Evolutionary conservation across 257 asterid genomes (phyloP).

Genomic region (Nicotiana benthamiana): DNA sequence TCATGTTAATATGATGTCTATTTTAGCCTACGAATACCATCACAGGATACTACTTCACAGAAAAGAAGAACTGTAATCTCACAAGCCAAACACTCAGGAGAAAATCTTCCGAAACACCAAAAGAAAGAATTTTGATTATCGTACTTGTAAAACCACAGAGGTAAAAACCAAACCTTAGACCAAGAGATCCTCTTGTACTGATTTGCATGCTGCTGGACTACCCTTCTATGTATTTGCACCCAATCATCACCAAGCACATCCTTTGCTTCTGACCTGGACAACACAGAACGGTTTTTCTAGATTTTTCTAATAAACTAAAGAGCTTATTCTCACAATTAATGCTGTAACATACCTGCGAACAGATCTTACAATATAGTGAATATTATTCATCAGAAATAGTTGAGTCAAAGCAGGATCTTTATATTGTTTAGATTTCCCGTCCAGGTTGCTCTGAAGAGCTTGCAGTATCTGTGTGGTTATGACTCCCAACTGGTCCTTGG

Average conservation of each 20-base stretch:
- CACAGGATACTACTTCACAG: neutral
- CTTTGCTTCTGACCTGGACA: conserved; percentile 88
- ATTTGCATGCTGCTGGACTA: conserved; percentile 94
- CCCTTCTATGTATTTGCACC: conserved; percentile 96
- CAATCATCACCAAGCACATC: conserved; percentile 92
- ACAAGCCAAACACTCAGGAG: neutral
- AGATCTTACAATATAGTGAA: conserved; percentile 91
- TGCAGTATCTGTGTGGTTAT: conserved; percentile 74
- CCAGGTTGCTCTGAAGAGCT: conserved; percentile 86
- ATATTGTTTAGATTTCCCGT: conserved; percentile 89
- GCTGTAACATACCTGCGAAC: conserved; percentile 58
- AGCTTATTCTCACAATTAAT: neutral
- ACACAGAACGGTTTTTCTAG: neutral
- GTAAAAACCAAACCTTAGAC: conserved; percentile 58
- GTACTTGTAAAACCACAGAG: neutral
- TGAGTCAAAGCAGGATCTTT: conserved; percentile 95
- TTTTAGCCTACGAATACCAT: neutral
- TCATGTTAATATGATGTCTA: neutral
- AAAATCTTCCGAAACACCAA: neutral
- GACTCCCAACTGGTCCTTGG: conserved; percentile 52
- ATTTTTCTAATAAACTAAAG: neutral
- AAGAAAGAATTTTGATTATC: neutral
- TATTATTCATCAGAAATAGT: conserved; percentile 82
- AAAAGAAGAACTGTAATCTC: neutral
- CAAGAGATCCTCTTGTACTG: conserved; percentile 95